Evolutionary conservation across 176 grass and related monocot species (phyloP).

Genomic region (Eremochloa ophiuroides): DNA sequence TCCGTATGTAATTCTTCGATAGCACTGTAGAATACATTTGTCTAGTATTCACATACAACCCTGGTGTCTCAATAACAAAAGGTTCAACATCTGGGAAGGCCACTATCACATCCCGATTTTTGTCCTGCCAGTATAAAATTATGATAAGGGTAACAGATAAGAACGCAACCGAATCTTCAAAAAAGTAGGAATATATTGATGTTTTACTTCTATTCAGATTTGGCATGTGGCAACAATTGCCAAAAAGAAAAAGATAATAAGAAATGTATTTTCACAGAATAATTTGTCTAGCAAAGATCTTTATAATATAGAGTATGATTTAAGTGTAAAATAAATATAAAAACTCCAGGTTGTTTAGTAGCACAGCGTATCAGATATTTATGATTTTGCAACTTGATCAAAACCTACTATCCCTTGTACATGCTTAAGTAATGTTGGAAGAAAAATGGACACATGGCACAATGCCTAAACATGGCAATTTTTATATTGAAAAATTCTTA

Average conservation of each 20-base stretch:
- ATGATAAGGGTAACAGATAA: conserved; percentile 19
- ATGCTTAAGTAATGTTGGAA: background rate
- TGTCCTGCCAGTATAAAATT: conserved; percentile 50
- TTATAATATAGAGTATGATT: background rate
- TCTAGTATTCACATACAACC: conserved; percentile 9
- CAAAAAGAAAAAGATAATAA: background rate
- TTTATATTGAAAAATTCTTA: conserved; percentile 34
- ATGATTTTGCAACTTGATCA: conserved; percentile 5
- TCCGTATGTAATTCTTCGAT: conserved; percentile 8
- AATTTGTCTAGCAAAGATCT: background rate
- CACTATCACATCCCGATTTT: conserved; percentile 85
- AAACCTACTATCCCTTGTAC: background rate
- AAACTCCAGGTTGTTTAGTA: background rate
- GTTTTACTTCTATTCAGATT: background rate
- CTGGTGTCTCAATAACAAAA: conserved; percentile 51
- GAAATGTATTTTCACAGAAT: background rate
- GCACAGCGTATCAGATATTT: background rate
- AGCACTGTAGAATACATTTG: background rate
- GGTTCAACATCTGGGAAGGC: conserved; percentile 91
- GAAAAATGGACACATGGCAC: background rate
- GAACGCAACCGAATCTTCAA: background rate
- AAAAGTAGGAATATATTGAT: background rate
- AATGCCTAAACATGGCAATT: background rate
- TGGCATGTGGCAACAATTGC: background rate
- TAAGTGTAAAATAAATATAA: background rate